Conservation (phyloP, 2,329 filamentous ascomycete genomes). For the Cercospora beticola region DNA sequence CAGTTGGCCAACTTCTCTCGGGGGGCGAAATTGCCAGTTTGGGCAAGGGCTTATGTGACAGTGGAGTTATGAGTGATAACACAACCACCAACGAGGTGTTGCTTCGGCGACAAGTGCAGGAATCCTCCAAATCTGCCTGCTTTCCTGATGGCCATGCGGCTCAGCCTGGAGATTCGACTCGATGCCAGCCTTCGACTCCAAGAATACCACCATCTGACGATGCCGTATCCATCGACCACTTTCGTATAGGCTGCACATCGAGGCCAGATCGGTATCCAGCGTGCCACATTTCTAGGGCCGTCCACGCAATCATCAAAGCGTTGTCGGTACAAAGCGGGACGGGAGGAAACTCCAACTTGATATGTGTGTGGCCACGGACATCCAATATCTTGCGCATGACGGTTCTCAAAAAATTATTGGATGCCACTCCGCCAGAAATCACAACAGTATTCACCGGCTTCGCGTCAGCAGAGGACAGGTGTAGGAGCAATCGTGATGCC, state of each 20-base stretch:
- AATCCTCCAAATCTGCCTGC: neutral
- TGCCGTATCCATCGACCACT: constrained; percentile 71
- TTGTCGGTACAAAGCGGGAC: constrained; percentile 84
- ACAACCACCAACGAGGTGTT: neutral
- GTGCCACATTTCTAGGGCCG: constrained; percentile 87
- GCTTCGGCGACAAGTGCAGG: neutral
- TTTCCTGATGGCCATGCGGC: neutral
- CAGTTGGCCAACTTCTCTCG: neutral
- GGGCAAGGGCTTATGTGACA: neutral
- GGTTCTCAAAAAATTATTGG: constrained; percentile 74
- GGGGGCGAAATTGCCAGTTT: neutral
- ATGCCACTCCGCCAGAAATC: constrained; percentile 85
- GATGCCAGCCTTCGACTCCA: constrained; percentile 56
- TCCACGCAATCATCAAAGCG: constrained; percentile 96
- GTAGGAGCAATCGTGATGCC: constrained; percentile 67
- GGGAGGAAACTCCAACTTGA: constrained; percentile 73
- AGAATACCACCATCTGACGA: constrained; percentile 66
- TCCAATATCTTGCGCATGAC: constrained; percentile 60
- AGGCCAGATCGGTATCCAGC: constrained; percentile 68
- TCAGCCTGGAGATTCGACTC: neutral
- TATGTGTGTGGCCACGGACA: constrained; percentile 61
- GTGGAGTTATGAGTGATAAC: neutral
- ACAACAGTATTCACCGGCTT: constrained; percentile 62
- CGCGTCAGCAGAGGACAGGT: constrained; percentile 24
- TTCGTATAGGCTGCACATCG: constrained; percentile 59